Conservation (phyloP, 2,329 filamentous ascomycete genomes). For the Massarina eburnea region DNA sequence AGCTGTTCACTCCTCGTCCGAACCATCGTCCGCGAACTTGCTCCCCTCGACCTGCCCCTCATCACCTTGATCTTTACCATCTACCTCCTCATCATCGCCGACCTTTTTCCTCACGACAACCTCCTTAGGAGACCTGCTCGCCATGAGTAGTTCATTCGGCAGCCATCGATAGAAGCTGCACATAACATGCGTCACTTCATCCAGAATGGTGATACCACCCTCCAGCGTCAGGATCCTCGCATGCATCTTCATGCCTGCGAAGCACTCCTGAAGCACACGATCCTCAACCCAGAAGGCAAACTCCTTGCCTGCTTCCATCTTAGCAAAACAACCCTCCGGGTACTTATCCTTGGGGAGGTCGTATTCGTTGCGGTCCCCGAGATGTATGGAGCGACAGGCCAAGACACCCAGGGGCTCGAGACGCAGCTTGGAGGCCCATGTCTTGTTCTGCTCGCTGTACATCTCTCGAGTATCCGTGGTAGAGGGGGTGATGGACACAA, state of each 20-base stretch:
- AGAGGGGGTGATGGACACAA: constrained; percentile 53
- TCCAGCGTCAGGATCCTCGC: constrained; percentile 31
- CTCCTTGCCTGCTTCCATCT: constrained; percentile 40
- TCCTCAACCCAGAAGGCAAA: constrained; percentile 69
- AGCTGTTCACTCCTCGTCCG: neutral
- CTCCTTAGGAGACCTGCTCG: constrained; percentile 27
- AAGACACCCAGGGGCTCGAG: constrained; percentile 58
- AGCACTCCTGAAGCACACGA: constrained; percentile 57
- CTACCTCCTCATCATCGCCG: constrained; percentile 2
- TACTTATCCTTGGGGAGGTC: constrained; percentile 41
- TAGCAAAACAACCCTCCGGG: constrained; percentile 21
- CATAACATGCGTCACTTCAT: constrained; percentile 42
- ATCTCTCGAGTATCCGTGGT: constrained; percentile 49
- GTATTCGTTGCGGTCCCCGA: constrained; percentile 43
- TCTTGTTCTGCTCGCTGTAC: constrained; percentile 44
- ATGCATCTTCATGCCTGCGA: constrained; percentile 57
- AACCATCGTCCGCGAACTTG: constrained; percentile 17
- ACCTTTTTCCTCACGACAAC: constrained; percentile 27
- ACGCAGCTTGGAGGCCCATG: constrained; percentile 35
- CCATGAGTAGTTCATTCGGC: constrained; percentile 46
- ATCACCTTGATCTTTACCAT: constrained; percentile 17
- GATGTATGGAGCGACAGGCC: constrained; percentile 52
- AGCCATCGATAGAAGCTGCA: constrained; percentile 50
- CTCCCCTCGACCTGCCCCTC: constrained; percentile 10
- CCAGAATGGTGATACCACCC: constrained; percentile 34